These are phyloP conservation scores for Solanum hybrid DNA, from an alignment of 305 asterid genomes.

Conservation along the genomic window DNA sequence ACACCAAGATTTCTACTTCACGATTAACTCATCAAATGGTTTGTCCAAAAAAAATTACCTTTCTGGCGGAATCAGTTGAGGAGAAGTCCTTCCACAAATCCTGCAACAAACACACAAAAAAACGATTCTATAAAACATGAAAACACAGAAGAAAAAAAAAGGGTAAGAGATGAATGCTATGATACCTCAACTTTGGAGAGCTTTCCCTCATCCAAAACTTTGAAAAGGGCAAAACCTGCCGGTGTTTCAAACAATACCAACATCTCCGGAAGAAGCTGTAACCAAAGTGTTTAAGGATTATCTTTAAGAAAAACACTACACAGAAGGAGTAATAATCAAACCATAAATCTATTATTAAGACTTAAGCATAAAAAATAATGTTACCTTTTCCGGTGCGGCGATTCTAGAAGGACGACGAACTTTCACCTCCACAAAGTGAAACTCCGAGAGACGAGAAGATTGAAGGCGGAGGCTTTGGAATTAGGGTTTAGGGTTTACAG, in stretches of 20 bases:
- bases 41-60: slow-evolving; percentile 27
- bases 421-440: background rate
- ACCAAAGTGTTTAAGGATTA: fast-evolving
- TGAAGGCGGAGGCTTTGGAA: background rate
- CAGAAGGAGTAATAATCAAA: background rate
- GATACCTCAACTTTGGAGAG: slow-evolving; percentile 74
- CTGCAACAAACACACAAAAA: slow-evolving; percentile 26
- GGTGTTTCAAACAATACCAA: slow-evolving; percentile 74
- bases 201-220: slow-evolving; percentile 77
- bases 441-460: background rate
- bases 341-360: background rate
- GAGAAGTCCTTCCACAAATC: slow-evolving; percentile 71
- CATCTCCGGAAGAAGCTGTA: slow-evolving; percentile 21
- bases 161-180: background rate
- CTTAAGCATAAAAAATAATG: background rate
- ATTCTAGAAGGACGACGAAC: background rate
- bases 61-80: slow-evolving; percentile 69
- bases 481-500: background rate
- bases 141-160: background rate
- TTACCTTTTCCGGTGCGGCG: background rate
- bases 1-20: background rate
- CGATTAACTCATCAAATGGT: background rate
- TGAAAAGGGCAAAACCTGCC: slow-evolving; percentile 83
- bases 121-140: background rate
- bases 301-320: background rate